Base-by-base conservation (phyloP, 352 stramenopile species). In the Aphanomyces stellatus region DNA sequence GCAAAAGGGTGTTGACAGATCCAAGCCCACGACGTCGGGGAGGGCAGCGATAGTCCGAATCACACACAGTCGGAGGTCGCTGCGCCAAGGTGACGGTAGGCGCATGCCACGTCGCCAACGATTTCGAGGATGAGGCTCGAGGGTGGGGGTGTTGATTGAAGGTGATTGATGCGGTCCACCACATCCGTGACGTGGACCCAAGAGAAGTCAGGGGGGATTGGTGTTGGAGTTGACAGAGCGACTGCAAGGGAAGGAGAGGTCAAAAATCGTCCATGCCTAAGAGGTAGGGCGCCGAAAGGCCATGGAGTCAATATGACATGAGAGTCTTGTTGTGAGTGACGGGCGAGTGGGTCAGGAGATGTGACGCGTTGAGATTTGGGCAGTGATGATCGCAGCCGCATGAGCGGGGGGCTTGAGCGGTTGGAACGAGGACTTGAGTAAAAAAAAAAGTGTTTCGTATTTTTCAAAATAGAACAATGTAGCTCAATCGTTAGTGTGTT, bases 1-100 rank as follows among this genome's bases (percentile, higher is more conserved):
- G 0, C 71, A 63, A 24, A 74, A 74, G 0, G 63, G 68, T 2
- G 65, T 24, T 2, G 68, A 51, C 0, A 76, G 15, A 30, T 74
- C 68, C 1, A 73, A 28, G 33, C 27, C 53, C 17, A 61, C 7
- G n/a, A 61, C 10, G 13, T 43, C 10, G 24, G 4, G 15, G 6
- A n/a, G 5, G 27, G 28, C 3, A 61, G 3, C 4, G 53, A 41
- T 5, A 43, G 31, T 6, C 53, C 53, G 30, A 61, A 61, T 3
- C 2, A 0, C 53, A 28, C 33, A 17, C 17, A 17, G 2, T 33
- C n/a, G 30, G 4, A 15, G 7, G 30, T 25, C 34, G 41, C 2
- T 48, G 10, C 15, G 41, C 31, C 24, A 19, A 48, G 41, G 25
- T 68, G 66, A n/a, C 51, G 60, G 27, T 63, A 72, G 1, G 53